phyloP scores from a whole-genome alignment of 352 stramenopile genomes.

The Lagenidium sp. region DNA sequence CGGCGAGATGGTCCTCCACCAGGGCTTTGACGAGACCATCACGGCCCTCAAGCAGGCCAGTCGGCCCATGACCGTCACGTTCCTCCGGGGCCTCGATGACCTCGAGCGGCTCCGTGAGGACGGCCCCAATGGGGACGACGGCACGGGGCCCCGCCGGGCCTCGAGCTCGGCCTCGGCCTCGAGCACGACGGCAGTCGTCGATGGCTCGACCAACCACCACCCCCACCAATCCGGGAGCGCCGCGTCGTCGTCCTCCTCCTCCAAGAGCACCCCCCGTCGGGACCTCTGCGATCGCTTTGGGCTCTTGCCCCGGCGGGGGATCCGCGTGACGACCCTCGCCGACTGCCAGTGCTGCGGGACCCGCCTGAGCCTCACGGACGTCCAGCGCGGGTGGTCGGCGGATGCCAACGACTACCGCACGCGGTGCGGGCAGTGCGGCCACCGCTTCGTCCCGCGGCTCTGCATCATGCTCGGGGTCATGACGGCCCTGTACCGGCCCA shows the following conservation, averaged over 20 bases:
- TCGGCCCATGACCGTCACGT: conserved; percentile 35
- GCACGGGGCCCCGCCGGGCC: conserved; percentile 5
- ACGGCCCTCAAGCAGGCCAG: conserved; percentile 24
- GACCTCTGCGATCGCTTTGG: conserved; percentile 45
- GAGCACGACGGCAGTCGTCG: conserved; percentile 5
- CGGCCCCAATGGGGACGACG: not conserved
- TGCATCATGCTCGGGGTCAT: conserved; percentile 27
- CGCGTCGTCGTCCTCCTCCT: conserved; percentile 1
- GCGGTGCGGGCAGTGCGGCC: conserved; percentile 16
- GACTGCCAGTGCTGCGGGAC: conserved; percentile 26
- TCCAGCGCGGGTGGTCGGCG: conserved; percentile 22
- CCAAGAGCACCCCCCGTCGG: conserved; percentile 11
- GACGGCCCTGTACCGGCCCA: conserved; percentile 16
- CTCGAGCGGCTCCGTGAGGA: conserved; percentile 6
- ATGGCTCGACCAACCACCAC: conserved; percentile 1
- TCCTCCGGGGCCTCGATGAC: conserved; percentile 26
- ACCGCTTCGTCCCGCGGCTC: conserved; percentile 24
- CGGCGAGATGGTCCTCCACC: conserved; percentile 26
- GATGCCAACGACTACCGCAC: conserved; percentile 38
- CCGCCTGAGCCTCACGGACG: conserved; percentile 20
- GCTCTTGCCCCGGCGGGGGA: conserved; percentile 19
- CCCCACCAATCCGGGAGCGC: not conserved
- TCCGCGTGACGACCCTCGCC: conserved; percentile 26
- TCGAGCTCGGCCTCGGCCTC: conserved; percentile 4
- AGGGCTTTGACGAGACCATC: conserved; percentile 20